Percentiles rank a stretch among this genome's conserved stretches.
These are phyloP conservation scores for Phytophthora litchii DNA, from an alignment of 352 stramenopile genomes.

Conservation along the genomic window DNA sequence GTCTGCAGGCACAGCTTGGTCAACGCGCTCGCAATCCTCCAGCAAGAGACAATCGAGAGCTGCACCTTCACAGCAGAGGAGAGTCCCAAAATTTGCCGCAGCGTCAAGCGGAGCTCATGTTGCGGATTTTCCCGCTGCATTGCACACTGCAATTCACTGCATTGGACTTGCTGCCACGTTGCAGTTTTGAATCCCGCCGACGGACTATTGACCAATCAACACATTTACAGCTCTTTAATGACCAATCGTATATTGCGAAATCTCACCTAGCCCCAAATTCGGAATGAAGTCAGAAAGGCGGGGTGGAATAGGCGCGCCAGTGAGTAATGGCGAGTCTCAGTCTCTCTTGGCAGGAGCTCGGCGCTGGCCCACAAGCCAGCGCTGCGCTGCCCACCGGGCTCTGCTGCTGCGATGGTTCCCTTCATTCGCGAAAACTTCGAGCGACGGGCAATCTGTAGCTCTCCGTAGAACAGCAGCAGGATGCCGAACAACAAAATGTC, in stretches of 20 bases:
- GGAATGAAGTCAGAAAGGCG: constrained; percentile 18
- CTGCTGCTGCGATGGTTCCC: neutral
- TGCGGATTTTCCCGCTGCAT: constrained; percentile 28
- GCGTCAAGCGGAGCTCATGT: constrained; percentile 20
- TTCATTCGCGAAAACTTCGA: constrained; percentile 42
- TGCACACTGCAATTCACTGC: constrained; percentile 12
- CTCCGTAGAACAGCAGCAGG: constrained; percentile 14
- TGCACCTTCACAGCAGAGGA: constrained; percentile 9
- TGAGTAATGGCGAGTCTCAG: constrained; percentile 23
- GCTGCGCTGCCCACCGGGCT: constrained; percentile 7
- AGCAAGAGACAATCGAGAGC: neutral
- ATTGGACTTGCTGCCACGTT: constrained; percentile 13
- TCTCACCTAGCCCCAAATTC: constrained; percentile 12
- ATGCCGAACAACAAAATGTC: constrained; percentile 49
- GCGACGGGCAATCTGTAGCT: constrained; percentile 15
- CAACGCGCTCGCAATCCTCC: constrained; percentile 1
- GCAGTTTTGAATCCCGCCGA: constrained; percentile 8
- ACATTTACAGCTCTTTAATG: neutral
- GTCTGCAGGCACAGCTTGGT: constrained; percentile 4
- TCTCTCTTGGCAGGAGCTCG: constrained; percentile 12
- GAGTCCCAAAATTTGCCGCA: constrained; percentile 25
- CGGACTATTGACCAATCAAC: constrained; percentile 16
- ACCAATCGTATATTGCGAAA: neutral
- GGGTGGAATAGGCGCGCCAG: constrained; percentile 28
- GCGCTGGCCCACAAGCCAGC: constrained; percentile 31